Evolutionary conservation across 257 asterid genomes (phyloP).

Genomic region (Solanum dulcamara): DNA sequence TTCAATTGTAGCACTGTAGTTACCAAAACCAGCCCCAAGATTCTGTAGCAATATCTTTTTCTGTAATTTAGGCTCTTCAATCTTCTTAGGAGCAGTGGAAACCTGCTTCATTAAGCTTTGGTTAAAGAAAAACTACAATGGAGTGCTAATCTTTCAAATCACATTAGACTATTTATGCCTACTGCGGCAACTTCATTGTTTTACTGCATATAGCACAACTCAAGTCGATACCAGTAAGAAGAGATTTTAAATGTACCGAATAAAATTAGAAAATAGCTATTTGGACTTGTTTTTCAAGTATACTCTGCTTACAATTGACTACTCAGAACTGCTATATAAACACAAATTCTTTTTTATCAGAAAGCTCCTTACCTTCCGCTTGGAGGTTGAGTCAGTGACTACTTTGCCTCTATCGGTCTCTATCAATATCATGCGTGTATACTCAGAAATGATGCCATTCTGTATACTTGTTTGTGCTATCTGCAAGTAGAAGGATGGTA

Average conservation of each 20-base stretch:
- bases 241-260: background rate
- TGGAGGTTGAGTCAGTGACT: constrained; percentile 11
- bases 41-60: constrained; percentile 11
- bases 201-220: background rate
- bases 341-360: background rate
- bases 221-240: background rate
- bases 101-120: constrained; percentile 13
- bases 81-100: constrained; percentile 21
- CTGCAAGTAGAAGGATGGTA: constrained; percentile 24
- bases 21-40: constrained; percentile 64
- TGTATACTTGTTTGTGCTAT: constrained; percentile 57
- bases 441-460: constrained; percentile 51
- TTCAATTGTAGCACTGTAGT: constrained; percentile 52
- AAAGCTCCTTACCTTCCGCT: background rate
- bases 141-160: background rate
- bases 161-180: background rate
- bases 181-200: background rate
- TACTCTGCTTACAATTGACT: background rate
- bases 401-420: constrained; percentile 34
- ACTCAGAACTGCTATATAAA: background rate
- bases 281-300: background rate
- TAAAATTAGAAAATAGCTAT: background rate
- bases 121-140: background rate
- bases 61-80: constrained; percentile 37
- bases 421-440: constrained; percentile 46